phyloP scores from a whole-genome alignment of 768 basidiomycete species.

The Brasilioporus rufonigricans region DNA sequence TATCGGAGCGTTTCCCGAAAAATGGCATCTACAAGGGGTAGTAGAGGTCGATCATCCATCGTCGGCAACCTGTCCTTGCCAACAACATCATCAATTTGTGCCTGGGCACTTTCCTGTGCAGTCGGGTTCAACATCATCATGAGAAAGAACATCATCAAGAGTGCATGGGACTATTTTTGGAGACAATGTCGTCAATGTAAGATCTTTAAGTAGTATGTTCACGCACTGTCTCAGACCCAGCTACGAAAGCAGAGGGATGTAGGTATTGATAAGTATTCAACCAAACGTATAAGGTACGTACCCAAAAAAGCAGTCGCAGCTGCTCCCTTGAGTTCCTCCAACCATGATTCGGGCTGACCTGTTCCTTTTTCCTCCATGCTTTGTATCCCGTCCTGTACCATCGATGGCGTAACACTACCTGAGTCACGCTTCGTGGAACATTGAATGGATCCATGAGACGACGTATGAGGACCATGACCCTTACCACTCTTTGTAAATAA shows the following conservation, averaged over 20 bases:
- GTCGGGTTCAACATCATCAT: neutral
- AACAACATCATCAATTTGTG: slow-evolving; percentile 8
- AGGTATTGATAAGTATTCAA: neutral
- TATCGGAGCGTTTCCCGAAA: slow-evolving; percentile 1
- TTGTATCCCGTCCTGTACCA: neutral
- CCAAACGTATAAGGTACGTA: neutral
- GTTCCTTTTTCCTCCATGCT: neutral
- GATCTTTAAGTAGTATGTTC: no score
- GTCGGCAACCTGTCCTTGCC: neutral
- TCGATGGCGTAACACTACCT: neutral
- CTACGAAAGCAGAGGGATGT: neutral
- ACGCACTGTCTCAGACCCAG: neutral
- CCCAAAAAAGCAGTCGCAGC: slow-evolving; percentile 1
- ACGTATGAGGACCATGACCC: neutral
- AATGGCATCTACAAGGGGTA: neutral
- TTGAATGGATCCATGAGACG: neutral
- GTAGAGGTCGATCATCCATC: neutral
- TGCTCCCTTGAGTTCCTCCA: neutral
- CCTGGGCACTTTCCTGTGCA: slow-evolving; percentile 5
- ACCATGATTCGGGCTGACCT: neutral
- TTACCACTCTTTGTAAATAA: slow-evolving; percentile 4
- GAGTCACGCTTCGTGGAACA: neutral
- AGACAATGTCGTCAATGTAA: neutral
- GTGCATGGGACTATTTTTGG: neutral
- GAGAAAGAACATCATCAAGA: neutral